phyloP scores from a whole-genome alignment of 2,329 filamentous ascomycete genomes.

The Apiospora sp. region DNA sequence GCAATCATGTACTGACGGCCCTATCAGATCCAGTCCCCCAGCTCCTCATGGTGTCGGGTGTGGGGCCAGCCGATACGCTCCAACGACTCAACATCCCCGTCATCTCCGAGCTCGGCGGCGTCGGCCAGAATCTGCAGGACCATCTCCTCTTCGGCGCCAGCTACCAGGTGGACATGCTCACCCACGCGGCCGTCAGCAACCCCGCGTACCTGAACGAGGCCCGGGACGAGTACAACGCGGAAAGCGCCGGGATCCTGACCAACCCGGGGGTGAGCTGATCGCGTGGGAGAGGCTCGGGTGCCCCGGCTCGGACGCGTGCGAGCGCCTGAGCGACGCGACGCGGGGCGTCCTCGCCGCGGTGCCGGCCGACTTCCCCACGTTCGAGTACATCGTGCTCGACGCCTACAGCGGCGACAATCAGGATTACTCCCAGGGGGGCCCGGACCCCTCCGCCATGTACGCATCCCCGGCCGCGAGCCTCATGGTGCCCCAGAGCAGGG shows the following conservation, averaged over 20 bases:
- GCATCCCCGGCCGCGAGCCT: conserved; percentile 41
- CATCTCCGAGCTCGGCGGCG: conserved; percentile 41
- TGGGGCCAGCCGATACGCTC: conserved; percentile 41
- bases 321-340: conserved; percentile 55
- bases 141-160: conserved; percentile 44
- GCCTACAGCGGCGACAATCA: neutral
- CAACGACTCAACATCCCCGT: conserved; percentile 37
- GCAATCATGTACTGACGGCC: neutral
- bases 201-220: conserved; percentile 67
- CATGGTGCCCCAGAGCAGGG: conserved; percentile 39
- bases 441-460: conserved; percentile 36
- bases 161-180: conserved; percentile 69
- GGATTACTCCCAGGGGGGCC: too few relatives aligned
- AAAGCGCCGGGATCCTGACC: conserved; percentile 58
- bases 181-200: conserved; percentile 63
- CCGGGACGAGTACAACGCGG: conserved; percentile 51
- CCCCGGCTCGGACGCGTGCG: conserved; percentile 40
- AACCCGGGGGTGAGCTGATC: conserved; percentile 53
- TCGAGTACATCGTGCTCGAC: conserved; percentile 22
- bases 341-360: conserved; percentile 57
- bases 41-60: conserved; percentile 40
- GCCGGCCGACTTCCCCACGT: conserved; percentile 26
- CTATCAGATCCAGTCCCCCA: conserved; percentile 64
- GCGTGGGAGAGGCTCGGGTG: conserved; percentile 38
- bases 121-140: conserved; percentile 46